phyloP scores from a whole-genome alignment of 768 basidiomycete species.

The Filobasidium wieringae region DNA sequence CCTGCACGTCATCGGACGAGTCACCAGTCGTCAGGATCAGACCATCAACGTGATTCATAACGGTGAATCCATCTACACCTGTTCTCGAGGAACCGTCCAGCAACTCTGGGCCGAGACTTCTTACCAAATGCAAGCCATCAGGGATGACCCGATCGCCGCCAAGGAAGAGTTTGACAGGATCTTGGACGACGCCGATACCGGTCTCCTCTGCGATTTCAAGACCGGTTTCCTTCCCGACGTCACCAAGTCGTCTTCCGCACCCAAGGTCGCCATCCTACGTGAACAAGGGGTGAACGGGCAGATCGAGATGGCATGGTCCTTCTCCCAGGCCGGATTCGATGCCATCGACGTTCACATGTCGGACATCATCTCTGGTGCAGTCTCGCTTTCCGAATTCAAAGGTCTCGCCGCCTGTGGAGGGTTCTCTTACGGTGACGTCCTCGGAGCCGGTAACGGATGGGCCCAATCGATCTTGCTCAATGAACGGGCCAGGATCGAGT shows the following conservation, averaged over 20 bases:
- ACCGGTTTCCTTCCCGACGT: slow-evolving; percentile 33
- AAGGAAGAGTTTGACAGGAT: slow-evolving; percentile 74
- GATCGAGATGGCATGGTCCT: slow-evolving; percentile 97
- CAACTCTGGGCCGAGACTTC: slow-evolving; percentile 90
- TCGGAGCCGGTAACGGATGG: slow-evolving; percentile 97
- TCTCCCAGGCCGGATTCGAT: slow-evolving; percentile 84
- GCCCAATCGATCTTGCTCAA: slow-evolving; percentile 89
- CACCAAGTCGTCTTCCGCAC: slow-evolving; percentile 37
- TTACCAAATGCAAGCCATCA: slow-evolving; percentile 73
- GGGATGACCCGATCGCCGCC: slow-evolving; percentile 68
- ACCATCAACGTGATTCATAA: slow-evolving; percentile 51
- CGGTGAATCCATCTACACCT: slow-evolving; percentile 49
- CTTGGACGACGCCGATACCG: slow-evolving; percentile 47
- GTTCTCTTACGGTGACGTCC: slow-evolving; percentile 96
- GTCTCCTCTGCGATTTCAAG: slow-evolving; percentile 64
- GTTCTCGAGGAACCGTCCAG: slow-evolving; percentile 61
- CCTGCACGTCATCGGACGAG: slow-evolving; percentile 67
- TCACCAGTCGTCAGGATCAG: slow-evolving; percentile 50
- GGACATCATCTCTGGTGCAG: slow-evolving; percentile 66
- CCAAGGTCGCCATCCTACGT: slow-evolving; percentile 85
- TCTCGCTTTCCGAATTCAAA: slow-evolving; percentile 57
- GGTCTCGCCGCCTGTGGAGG: slow-evolving; percentile 94
- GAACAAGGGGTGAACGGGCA: slow-evolving; percentile 99
- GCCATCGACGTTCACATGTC: slow-evolving; percentile 98
- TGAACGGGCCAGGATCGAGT: slow-evolving; percentile 59